Conservation (phyloP, 495 filamentous ascomycete species). For the Penicillium argentinense region DNA sequence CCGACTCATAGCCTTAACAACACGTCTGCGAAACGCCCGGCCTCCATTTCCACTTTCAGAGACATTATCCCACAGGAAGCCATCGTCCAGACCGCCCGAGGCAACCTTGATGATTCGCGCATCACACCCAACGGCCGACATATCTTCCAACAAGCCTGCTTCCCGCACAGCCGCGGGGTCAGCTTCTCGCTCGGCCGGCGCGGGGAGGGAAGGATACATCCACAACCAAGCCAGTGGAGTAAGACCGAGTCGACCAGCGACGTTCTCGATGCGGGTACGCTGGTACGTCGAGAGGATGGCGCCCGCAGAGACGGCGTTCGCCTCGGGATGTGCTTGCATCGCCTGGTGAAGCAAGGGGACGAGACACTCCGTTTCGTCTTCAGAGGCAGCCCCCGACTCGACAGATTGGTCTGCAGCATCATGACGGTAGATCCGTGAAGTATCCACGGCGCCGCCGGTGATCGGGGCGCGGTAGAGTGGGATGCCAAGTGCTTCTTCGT, state of each 20-base stretch:
- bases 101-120: constrained; percentile 92
- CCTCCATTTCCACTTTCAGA: constrained; percentile 36
- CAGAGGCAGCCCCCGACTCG: constrained; percentile 3
- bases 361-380: constrained; percentile 88
- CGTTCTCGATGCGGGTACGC: constrained; percentile 87
- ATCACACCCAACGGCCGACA: constrained; percentile 73
- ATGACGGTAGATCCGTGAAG: constrained; percentile 31
- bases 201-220: constrained; percentile 78
- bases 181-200: constrained; percentile 21
- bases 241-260: constrained; percentile 74
- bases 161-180: constrained; percentile 28
- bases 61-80: constrained; percentile 82
- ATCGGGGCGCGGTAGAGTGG: constrained; percentile 81
- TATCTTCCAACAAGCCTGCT: constrained; percentile 69
- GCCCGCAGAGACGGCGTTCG: constrained; percentile 83
- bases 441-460: constrained; percentile 63
- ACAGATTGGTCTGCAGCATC: constrained; percentile 17
- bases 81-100: constrained; percentile 80
- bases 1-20: constrained; percentile 63
- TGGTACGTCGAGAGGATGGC: constrained; percentile 96
- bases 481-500: constrained; percentile 70
- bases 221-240: constrained; percentile 83
- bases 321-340: constrained; percentile 63
- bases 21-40: constrained; percentile 43
- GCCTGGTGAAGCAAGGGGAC: constrained; percentile 68